phyloP scores from a whole-genome alignment of 441 rosid genomes.

The Populus hybrid region DNA sequence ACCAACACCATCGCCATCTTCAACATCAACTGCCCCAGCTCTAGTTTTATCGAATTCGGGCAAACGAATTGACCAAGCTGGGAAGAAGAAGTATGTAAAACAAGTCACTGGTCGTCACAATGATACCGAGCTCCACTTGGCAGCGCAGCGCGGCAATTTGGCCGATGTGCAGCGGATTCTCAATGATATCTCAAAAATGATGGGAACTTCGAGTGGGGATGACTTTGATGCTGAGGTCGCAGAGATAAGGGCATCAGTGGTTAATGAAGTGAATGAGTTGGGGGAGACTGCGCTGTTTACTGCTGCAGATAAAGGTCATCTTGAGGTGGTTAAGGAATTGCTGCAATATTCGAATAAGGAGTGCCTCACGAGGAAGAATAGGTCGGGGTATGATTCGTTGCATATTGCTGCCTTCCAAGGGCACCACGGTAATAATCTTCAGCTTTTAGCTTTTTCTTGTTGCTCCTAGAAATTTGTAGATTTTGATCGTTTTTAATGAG shows the following conservation, averaged over 20 bases:
- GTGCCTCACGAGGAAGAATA: constrained; percentile 64
- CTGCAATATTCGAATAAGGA: constrained; percentile 74
- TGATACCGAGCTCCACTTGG: constrained; percentile 84
- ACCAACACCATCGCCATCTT: constrained; percentile 75
- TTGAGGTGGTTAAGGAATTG: constrained; percentile 78
- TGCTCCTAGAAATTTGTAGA: background rate
- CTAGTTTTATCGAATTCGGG: constrained; percentile 82
- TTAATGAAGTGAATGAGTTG: constrained; percentile 86
- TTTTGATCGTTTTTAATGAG: background rate
- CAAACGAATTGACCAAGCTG: constrained; percentile 83
- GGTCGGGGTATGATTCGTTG: constrained; percentile 69
- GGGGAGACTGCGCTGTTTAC: constrained; percentile 83
- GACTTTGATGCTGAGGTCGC: constrained; percentile 81
- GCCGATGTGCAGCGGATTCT: constrained; percentile 78
- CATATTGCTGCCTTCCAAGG: constrained; percentile 87
- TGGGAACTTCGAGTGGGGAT: constrained; percentile 54
- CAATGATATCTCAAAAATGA: constrained; percentile 71
- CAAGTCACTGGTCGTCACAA: constrained; percentile 98
- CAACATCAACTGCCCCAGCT: constrained; percentile 75
- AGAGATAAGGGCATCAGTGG: constrained; percentile 78
- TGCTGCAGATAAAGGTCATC: constrained; percentile 87
- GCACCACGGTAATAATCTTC: constrained; percentile 62
- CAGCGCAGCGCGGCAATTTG: constrained; percentile 87
- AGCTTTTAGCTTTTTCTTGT: background rate
- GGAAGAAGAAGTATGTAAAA: constrained; percentile 89